Base-by-base conservation (phyloP, 176 grass and related monocot species). In the Calamus simplicifolius region DNA sequence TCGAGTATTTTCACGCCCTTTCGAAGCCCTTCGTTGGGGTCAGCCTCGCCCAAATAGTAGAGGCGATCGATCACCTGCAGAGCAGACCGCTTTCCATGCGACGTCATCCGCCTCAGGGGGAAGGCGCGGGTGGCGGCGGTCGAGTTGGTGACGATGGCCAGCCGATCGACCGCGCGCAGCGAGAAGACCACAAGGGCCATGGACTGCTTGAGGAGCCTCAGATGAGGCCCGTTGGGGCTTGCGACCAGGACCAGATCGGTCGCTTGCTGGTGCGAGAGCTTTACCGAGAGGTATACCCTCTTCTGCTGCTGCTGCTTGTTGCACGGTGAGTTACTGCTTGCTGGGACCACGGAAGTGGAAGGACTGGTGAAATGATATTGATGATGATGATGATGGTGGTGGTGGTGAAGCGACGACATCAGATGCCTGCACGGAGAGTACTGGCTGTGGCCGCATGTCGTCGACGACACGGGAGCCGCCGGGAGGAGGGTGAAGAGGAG, bases 141-240 rank as follows among this genome's bases (percentile, higher is more conserved):
- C 38, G 94, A 86, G 63, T 92, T 83, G 0, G 94, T 93, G 68
- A 98, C 94, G 18, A 98, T 89, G 62, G 94, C 84, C 54, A 98
- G 53, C 27, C 94, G 66, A 59, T 98, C 94, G 15, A 85, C 72
- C 10, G 87, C 66, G 3, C 81, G 71, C 68, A 93, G 77, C 19
- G 88, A 98, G 76, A 98, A 98, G 56, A 98, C 80, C 16, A 81
- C 88, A 10, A 98, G 79, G 4, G 85, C 76, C 81, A 93, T 91
- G 43, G 79, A 78, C 57, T 98, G 94, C 76, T 98, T 98, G 74
- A 98, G 58, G 56, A 93, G 79, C 64, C 94, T 85, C 30, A 98
- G 71, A 38, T 93, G 94, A 16, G 88, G 94, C 19, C 94, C 88
- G 4, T 85, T 98, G 13, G 87, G 80, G 25, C 84, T 98, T 54